A percentile compares a stretch with the other conserved stretches of the same genome.
These are phyloP conservation scores for Zarea fungicola DNA, from an alignment of 2,329 filamentous ascomycete genomes.

Conservation along the genomic window DNA sequence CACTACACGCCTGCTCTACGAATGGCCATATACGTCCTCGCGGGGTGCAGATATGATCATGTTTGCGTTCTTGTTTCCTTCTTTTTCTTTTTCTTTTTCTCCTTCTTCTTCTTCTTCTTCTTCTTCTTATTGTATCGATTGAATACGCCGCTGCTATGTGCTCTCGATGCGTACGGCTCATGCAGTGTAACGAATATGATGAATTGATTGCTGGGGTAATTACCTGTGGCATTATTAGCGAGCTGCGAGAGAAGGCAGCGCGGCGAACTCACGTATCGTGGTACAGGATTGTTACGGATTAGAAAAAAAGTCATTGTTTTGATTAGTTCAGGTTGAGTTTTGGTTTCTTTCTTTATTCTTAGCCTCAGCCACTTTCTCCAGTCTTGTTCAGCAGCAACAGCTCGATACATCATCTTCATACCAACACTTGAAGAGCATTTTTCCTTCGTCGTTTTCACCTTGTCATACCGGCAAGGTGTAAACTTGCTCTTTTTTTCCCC, in stretches of 20 bases:
- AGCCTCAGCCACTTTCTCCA: neutral
- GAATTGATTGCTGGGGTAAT: neutral
- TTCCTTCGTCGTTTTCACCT: no score
- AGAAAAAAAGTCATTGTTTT: constrained; percentile 7
- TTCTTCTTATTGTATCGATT: neutral
- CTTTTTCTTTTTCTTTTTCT: neutral
- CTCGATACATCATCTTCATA: no score
- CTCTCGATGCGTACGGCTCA: neutral
- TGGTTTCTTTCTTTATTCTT: neutral
- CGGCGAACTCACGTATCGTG: neutral
- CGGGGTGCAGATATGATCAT: no score
- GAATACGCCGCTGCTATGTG: neutral
- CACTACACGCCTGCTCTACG: no score
- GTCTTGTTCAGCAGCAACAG: neutral
- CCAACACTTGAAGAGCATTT: no score
- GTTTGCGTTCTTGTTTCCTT: no score
- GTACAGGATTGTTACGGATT: neutral
- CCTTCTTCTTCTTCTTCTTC: neutral
- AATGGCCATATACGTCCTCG: no score
- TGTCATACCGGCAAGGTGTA: no score
- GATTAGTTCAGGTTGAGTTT: neutral
- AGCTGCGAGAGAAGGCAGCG: neutral
- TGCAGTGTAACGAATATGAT: neutral
- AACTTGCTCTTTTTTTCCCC: no score
- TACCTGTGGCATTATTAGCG: neutral